These are phyloP conservation scores for Chlorella sp. DNA, from an alignment of 139 green algal genomes.

Conservation along the genomic window DNA sequence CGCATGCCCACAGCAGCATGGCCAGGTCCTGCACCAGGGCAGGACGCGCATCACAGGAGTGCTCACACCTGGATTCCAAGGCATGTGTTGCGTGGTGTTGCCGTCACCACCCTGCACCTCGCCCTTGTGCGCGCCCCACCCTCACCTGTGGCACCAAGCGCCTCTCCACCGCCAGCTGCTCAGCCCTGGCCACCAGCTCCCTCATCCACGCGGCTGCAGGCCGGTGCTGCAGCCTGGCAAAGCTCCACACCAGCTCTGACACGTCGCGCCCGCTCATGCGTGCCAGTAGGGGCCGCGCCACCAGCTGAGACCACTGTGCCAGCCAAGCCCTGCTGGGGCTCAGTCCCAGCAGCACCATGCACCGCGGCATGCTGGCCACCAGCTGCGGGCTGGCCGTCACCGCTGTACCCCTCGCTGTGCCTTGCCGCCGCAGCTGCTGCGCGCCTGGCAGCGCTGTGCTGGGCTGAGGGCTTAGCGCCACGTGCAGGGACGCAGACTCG, in stretches of 20 bases:
- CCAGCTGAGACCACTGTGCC: background rate
- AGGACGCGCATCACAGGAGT: too few relatives aligned
- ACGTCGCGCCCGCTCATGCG: background rate
- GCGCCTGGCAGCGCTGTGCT: too few relatives aligned
- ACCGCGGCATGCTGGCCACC: background rate
- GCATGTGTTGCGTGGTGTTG: too few relatives aligned
- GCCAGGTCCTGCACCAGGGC: background rate
- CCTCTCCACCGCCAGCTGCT: background rate
- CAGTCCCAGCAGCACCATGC: background rate
- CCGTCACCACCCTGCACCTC: too few relatives aligned
- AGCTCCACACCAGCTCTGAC: background rate
- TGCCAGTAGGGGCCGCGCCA: background rate
- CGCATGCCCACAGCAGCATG: background rate
- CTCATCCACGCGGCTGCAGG: background rate
- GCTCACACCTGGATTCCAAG: too few relatives aligned
- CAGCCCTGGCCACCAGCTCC: background rate
- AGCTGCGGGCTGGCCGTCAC: background rate
- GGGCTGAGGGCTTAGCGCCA: too few relatives aligned
- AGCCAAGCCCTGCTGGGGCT: background rate
- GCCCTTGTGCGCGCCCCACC: too few relatives aligned
- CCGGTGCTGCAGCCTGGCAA: background rate
- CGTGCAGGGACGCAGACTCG: too few relatives aligned
- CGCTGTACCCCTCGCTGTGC: too few relatives aligned
- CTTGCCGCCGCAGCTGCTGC: too few relatives aligned
- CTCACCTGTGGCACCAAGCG: background rate